Base-by-base conservation (phyloP, 192 early-diverging fungal species). In the Pilaira anomala region DNA sequence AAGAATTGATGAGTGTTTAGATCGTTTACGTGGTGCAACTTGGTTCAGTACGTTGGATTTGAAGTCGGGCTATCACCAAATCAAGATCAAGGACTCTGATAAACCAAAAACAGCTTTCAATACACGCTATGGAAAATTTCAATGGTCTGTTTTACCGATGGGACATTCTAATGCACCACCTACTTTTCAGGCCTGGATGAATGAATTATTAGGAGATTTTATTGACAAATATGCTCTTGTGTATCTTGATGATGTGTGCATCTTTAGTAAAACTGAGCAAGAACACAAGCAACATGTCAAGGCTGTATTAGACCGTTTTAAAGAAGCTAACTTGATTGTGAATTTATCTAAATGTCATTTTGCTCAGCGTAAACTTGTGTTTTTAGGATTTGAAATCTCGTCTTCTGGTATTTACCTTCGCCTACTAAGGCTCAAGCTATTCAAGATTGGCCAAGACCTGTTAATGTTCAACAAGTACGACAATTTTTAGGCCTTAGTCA, bases 161-260 rank as follows among this genome's bases (percentile, higher is more conserved):
- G 62, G 74, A 8, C 21, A 60, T 0, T 3, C 33, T 1, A 65
- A 57, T 40, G 53, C 71, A 30, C 77, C 76, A 2, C 21, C 75
- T 1, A 74, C 62, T 0, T 80, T 75, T 45, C 62, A 72, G 36
- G 19, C 19, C 2, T 8, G 5, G 19, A 49, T 49, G 48, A 49
- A 22, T 24, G 3, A 1, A 1, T 19, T 49, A 9, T 7, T 49
- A 7, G 19, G 48, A 6, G 48, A 49, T 22, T 49, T 8, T n/a
- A 12, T 45, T 3, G 42, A 45, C 12, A 45, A 45, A 45, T 45
- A 16, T 45, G n/a, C 19, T 19, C 21, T 73, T 0, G 73, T 80
- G 22, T 80, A 76, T 48, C 16, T 80, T 0, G 79, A 80, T 51
- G 73, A 80, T 48, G 60, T 80, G 24, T 50, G 70, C 26, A 72